Conservation (phyloP, 257 asterid genomes). For the Fraxinus pennsylvanica region DNA sequence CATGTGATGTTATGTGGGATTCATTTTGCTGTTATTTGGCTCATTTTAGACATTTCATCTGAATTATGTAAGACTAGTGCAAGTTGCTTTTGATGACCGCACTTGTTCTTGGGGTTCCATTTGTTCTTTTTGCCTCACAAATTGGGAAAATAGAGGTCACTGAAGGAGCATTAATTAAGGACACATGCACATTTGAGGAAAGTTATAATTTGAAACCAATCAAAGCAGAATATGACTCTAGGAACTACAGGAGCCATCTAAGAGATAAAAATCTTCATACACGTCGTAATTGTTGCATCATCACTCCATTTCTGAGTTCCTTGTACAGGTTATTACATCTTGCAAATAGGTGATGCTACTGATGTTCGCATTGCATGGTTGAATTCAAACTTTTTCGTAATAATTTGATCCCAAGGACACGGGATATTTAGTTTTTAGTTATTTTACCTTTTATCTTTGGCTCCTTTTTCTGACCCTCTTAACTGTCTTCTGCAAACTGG, state of each 20-base stretch:
- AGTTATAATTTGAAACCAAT: not conserved
- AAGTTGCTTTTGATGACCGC: not conserved
- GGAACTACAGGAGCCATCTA: not conserved
- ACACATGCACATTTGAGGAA: not conserved
- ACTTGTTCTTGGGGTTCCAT: not conserved
- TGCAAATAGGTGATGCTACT: not conserved
- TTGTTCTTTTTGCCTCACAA: not conserved
- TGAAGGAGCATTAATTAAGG: not conserved
- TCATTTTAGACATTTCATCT: not conserved
- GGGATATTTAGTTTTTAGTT: not conserved
- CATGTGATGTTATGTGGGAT: constrained; percentile 19
- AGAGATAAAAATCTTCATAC: not conserved
- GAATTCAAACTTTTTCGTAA: not conserved
- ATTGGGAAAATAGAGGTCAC: not conserved
- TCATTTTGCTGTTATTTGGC: too few relatives aligned
- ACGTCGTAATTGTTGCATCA: not conserved
- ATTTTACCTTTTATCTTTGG: not conserved
- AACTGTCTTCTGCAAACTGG: not conserved
- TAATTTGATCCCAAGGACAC: not conserved
- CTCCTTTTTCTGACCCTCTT: not conserved
- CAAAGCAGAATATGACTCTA: not conserved
- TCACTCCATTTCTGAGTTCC: not conserved
- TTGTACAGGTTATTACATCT: not conserved
- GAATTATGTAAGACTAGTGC: not conserved
- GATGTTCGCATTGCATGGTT: not conserved